These are phyloP conservation scores for Botrytis paeoniae DNA, from an alignment of 2,329 filamentous ascomycete genomes.

Conservation along the genomic window DNA sequence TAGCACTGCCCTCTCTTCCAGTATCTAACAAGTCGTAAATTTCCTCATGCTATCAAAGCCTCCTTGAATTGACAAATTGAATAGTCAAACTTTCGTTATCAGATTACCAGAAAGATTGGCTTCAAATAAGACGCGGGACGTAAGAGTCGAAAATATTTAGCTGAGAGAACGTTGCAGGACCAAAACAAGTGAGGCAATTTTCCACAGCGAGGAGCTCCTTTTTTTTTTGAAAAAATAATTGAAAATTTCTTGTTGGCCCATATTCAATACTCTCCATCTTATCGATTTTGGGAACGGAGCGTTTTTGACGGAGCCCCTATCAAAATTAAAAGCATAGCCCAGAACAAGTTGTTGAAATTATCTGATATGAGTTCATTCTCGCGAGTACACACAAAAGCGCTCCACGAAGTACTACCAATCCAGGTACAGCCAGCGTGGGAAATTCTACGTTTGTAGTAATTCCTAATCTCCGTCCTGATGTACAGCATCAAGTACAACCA, in stretches of 20 bases:
- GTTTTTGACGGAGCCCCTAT: background rate
- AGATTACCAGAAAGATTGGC: background rate
- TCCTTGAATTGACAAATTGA: background rate
- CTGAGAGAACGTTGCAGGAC: too few relatives aligned
- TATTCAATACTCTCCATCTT: background rate
- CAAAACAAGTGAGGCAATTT: background rate
- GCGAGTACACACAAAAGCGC: background rate
- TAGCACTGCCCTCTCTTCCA: background rate
- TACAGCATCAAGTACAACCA: background rate
- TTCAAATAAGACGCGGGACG: background rate
- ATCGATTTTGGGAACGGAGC: too few relatives aligned
- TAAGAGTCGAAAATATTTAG: background rate
- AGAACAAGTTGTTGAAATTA: background rate
- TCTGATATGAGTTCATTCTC: background rate
- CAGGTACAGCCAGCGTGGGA: background rate
- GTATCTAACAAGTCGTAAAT: background rate
- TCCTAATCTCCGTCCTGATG: constrained; percentile 8
- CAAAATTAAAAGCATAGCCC: background rate
- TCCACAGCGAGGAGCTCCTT: background rate
- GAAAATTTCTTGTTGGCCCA: background rate
- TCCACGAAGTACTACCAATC: background rate
- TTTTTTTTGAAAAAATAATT: background rate
- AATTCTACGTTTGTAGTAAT: constrained; percentile 8
- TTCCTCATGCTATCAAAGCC: background rate
- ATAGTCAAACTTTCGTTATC: background rate